Percentiles rank a stretch among this genome's conserved stretches.
Conservation (phyloP, 106 monocot species). For the Acanthochlamys bracteata region DNA sequence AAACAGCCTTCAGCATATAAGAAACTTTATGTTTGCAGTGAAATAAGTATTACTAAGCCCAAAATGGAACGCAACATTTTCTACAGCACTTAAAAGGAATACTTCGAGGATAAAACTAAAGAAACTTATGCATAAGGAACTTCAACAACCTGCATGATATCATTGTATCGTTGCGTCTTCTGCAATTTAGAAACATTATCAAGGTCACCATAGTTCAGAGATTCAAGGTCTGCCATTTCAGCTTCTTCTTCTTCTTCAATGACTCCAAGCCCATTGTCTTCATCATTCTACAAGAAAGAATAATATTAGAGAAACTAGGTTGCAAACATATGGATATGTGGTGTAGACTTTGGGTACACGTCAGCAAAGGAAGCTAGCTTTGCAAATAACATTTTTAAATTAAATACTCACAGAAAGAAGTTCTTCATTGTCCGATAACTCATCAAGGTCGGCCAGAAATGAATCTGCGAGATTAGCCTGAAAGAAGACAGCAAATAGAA, state of each 20-base stretch:
- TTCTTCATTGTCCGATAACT: slow-evolving; percentile 69
- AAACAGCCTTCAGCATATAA: too few relatives aligned
- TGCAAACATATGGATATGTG: too few relatives aligned
- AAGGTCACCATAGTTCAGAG: slow-evolving; percentile 91
- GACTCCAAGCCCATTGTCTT: slow-evolving; percentile 40
- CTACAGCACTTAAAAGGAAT: too few relatives aligned
- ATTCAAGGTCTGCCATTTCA: slow-evolving; percentile 73
- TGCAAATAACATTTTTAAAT: background rate
- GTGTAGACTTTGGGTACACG: background rate
- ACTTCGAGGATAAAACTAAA: too few relatives aligned
- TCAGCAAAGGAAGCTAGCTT: too few relatives aligned
- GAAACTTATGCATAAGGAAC: background rate
- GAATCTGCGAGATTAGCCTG: slow-evolving; percentile 46
- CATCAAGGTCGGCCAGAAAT: slow-evolving; percentile 54
- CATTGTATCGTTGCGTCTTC: slow-evolving; percentile 78
- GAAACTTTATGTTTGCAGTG: too few relatives aligned
- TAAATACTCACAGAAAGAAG: slow-evolving; percentile 24
- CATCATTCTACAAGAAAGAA: slow-evolving; percentile 51
- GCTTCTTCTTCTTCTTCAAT: slow-evolving; percentile 75
- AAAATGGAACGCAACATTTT: too few relatives aligned
- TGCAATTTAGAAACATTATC: slow-evolving; percentile 96
- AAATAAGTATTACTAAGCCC: too few relatives aligned
- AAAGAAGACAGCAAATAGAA: background rate
- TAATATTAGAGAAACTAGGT: background rate
- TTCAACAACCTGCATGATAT: slow-evolving; percentile 76